phyloP scores from a whole-genome alignment of 805 yeast species.

The Candida peoriensis region DNA sequence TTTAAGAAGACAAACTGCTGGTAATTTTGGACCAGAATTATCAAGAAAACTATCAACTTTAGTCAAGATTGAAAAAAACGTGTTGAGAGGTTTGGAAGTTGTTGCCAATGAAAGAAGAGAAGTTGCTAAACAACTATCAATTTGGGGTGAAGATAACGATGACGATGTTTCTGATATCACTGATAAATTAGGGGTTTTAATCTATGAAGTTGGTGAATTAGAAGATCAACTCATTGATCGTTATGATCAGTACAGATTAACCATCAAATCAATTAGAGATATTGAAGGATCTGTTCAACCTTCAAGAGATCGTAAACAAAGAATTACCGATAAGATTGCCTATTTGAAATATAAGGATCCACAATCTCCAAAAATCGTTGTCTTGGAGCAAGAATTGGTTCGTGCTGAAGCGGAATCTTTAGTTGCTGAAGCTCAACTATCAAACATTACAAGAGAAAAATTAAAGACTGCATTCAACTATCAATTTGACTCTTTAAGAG shows the following conservation, averaged over 20 bases:
- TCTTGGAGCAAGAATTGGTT: conserved; percentile 83
- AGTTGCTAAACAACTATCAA: conserved; percentile 74
- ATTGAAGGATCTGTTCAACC: conserved; percentile 88
- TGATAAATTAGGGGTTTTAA: conserved; percentile 78
- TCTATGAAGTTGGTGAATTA: conserved; percentile 78
- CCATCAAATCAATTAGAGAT: conserved; percentile 75
- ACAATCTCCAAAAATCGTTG: conserved; percentile 69
- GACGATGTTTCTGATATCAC: conserved; percentile 84
- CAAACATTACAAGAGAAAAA: conserved; percentile 84
- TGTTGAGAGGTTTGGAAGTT: conserved; percentile 72
- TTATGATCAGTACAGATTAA: conserved; percentile 81
- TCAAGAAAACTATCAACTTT: conserved; percentile 68
- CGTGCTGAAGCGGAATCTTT: conserved; percentile 89
- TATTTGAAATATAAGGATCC: conserved; percentile 82
- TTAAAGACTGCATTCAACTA: conserved; percentile 79
- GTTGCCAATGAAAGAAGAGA: conserved; percentile 74
- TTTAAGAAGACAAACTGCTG: conserved; percentile 71
- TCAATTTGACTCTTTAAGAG: conserved; percentile 82
- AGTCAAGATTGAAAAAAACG: conserved; percentile 79
- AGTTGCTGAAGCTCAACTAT: conserved; percentile 88
- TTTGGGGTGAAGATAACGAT: conserved; percentile 86
- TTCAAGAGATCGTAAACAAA: conserved; percentile 79
- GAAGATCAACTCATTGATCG: conserved; percentile 85
- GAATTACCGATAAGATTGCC: conserved; percentile 81
- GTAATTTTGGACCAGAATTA: conserved; percentile 75